Conservation (phyloP, 169 alveolate species). For the Cryptosporidium meleagridis region DNA sequence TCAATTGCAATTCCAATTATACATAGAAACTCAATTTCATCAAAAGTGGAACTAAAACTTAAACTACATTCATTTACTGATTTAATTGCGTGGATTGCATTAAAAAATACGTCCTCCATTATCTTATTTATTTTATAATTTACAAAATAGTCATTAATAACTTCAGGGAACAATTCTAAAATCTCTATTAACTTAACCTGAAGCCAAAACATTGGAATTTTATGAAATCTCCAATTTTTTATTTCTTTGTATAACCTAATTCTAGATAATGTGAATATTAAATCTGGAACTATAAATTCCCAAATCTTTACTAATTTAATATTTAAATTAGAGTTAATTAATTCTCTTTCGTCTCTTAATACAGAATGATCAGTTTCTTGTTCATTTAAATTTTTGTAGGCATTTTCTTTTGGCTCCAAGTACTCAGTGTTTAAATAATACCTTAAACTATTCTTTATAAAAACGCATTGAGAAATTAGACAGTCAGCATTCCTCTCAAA, state of each 20-base stretch:
- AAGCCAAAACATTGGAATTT: slow-evolving; percentile 70
- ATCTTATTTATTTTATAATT: slow-evolving; percentile 14
- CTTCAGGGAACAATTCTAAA: slow-evolving; percentile 3
- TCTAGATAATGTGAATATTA: slow-evolving; percentile 22
- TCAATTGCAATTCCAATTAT: slow-evolving; percentile 51
- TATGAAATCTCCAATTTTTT: slow-evolving; percentile 47
- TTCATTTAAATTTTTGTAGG: background rate
- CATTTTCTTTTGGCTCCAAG: background rate
- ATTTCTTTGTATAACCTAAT: background rate
- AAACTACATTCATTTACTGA: background rate
- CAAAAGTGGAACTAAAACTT: background rate
- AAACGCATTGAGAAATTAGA: slow-evolving; percentile 42
- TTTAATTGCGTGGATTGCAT: slow-evolving; percentile 32
- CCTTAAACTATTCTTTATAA: slow-evolving; percentile 10
- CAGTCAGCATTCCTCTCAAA: slow-evolving; percentile 54
- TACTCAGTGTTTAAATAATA: background rate
- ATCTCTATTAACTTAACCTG: slow-evolving; percentile 33
- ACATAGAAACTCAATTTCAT: slow-evolving; percentile 39
- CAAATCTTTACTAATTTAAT: background rate
- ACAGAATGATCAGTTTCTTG: background rate
- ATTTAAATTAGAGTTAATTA: background rate
- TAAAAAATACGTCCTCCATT: slow-evolving; percentile 41
- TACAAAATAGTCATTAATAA: slow-evolving; percentile 14
- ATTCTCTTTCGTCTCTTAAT: background rate
- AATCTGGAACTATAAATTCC: slow-evolving; percentile 22